phyloP scores from a whole-genome alignment of 441 rosid genomes.

The Theobroma grandiflorum region DNA sequence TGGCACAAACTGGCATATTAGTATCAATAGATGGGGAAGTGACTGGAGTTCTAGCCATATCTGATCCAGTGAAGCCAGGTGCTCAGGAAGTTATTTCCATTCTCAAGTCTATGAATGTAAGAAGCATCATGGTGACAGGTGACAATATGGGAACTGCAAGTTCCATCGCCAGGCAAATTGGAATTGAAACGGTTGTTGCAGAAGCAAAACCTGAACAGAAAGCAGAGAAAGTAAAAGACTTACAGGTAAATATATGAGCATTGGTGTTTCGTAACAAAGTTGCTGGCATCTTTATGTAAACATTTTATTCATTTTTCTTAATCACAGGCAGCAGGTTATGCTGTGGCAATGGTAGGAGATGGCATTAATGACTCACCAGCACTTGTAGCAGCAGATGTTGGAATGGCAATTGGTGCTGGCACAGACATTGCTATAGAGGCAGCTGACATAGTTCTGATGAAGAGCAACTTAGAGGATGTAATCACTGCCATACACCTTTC shows the following conservation, averaged over 20 bases:
- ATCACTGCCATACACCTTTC: conserved; percentile 89
- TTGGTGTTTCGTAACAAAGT: background rate
- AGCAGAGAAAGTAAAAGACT: conserved; percentile 83
- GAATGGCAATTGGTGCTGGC: conserved; percentile 97
- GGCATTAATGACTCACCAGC: conserved; percentile 96
- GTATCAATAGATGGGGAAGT: conserved; percentile 68
- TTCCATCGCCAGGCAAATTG: conserved; percentile 80
- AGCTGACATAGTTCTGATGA: conserved; percentile 91
- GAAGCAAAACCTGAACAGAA: conserved; percentile 94
- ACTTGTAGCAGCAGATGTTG: conserved; percentile 88
- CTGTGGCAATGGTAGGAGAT: conserved; percentile 96
- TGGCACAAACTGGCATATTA: conserved; percentile 87
- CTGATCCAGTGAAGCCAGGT: conserved; percentile 81
- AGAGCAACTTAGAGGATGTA: conserved; percentile 87
- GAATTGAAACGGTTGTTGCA: conserved; percentile 78
- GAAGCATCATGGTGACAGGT: conserved; percentile 90
- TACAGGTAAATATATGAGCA: conserved; percentile 57
- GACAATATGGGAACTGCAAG: conserved; percentile 97
- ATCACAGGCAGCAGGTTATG: conserved; percentile 62
- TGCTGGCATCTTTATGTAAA: background rate
- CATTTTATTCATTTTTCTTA: background rate
- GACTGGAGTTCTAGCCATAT: conserved; percentile 71
- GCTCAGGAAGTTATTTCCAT: conserved; percentile 78
- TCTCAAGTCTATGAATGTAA: conserved; percentile 78
- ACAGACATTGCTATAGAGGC: conserved; percentile 96